A percentile compares a stretch with the other conserved stretches of the same genome.
phyloP scores from a whole-genome alignment of 2,329 filamentous ascomycete species.

The Stagonosporopsis vannaccii region DNA sequence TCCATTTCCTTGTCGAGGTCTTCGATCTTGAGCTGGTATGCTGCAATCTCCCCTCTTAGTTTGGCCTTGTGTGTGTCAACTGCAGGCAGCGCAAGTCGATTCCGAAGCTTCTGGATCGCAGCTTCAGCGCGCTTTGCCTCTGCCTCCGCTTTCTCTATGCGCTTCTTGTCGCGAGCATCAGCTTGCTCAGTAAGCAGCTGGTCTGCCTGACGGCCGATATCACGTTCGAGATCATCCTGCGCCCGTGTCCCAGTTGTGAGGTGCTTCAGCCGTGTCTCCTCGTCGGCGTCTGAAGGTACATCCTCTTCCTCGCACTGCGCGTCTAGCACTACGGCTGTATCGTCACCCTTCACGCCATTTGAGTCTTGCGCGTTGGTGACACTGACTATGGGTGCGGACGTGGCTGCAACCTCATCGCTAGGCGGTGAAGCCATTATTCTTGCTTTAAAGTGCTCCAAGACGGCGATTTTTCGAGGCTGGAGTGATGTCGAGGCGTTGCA shows the following conservation, averaged over 20 bases:
- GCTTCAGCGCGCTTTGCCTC: constrained; percentile 66
- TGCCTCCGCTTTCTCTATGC: constrained; percentile 63
- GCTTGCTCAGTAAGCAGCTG: constrained; percentile 67
- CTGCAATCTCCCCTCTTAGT: constrained; percentile 70
- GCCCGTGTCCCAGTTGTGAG: constrained; percentile 64
- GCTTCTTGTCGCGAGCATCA: constrained; percentile 68
- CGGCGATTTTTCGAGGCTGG: not conserved
- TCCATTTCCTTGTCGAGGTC: constrained; percentile 74
- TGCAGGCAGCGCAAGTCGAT: constrained; percentile 63
- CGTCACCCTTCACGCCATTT: constrained; percentile 14
- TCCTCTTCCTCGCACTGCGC: constrained; percentile 25
- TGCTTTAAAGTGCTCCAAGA: not conserved
- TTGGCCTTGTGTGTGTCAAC: constrained; percentile 65
- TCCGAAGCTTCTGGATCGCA: constrained; percentile 68
- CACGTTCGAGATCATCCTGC: constrained; percentile 88
- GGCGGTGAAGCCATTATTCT: constrained; percentile 21
- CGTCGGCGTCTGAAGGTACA: constrained; percentile 46
- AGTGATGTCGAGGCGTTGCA: not conserved
- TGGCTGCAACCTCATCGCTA: constrained; percentile 14
- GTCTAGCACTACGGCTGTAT: constrained; percentile 15
- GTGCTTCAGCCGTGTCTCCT: constrained; percentile 51
- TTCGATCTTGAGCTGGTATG: constrained; percentile 70
- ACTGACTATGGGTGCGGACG: constrained; percentile 19
- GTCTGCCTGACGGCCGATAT: constrained; percentile 75
- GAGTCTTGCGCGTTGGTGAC: constrained; percentile 15